These are phyloP conservation scores for Blepharisma stoltei DNA, from an alignment of 73 alveolate genomes.

Conservation along the genomic window DNA sequence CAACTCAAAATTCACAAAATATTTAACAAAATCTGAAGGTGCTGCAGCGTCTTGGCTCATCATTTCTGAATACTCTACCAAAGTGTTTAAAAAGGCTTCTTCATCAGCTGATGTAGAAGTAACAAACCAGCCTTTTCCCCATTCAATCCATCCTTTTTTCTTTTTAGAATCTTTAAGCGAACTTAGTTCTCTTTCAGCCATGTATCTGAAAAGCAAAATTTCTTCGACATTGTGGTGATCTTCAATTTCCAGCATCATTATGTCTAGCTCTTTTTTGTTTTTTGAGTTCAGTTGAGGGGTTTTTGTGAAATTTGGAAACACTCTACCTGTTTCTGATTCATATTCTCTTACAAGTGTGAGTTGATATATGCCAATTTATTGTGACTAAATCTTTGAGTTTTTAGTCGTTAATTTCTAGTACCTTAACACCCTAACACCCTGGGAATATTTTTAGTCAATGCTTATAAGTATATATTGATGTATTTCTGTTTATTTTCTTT, in stretches of 20 bases:
- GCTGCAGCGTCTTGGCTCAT: not conserved
- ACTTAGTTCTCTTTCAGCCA: slow-evolving; percentile 14
- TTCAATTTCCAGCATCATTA: not conserved
- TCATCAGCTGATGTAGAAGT: slow-evolving; percentile 20
- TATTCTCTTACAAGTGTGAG: slow-evolving; percentile 9
- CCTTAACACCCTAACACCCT: no score
- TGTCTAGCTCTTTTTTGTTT: not conserved
- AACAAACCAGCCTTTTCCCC: slow-evolving; percentile 31
- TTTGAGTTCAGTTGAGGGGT: not conserved
- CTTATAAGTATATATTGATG: no score
- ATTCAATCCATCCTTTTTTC: slow-evolving; percentile 31
- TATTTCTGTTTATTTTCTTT: not conserved
- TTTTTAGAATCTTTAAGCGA: not conserved
- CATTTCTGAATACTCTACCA: slow-evolving; percentile 15
- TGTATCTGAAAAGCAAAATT: slow-evolving; percentile 2
- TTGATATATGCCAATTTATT: no score
- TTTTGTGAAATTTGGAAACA: not conserved
- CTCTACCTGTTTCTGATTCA: not conserved
- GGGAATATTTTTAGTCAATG: no score
- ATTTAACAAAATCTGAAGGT: not conserved
- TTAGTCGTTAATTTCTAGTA: no score
- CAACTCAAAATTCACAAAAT: not conserved
- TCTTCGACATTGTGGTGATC: slow-evolving; percentile 6
- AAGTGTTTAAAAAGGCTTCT: not conserved
- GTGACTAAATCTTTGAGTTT: no score